Percentiles rank a stretch among this genome's conserved stretches.
These are phyloP conservation scores for Thelephora aurantiotincta DNA, from an alignment of 768 basidiomycete species.

Conservation along the genomic window DNA sequence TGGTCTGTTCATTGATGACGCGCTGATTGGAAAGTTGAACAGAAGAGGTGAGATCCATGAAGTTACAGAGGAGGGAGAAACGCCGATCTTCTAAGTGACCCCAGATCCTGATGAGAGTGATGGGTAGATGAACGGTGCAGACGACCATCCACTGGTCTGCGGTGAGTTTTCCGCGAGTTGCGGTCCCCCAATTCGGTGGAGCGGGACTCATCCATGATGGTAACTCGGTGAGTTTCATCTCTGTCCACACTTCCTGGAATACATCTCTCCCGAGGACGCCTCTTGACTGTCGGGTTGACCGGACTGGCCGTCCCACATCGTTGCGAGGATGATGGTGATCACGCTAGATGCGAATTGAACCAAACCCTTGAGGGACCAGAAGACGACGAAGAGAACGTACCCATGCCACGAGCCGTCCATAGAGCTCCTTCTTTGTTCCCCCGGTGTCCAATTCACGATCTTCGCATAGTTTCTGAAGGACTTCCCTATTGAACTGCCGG, in stretches of 20 bases:
- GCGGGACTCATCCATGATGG: conserved; percentile 19
- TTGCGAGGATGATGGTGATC: too few species aligned
- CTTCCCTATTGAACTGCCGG: too few species aligned
- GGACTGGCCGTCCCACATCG: too few species aligned
- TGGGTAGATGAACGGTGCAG: conserved; percentile 18
- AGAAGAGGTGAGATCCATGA: too few species aligned
- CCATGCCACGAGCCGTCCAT: neutral
- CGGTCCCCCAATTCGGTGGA: conserved; percentile 20
- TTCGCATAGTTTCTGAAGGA: too few species aligned
- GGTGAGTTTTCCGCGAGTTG: too few species aligned
- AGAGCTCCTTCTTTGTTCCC: neutral
- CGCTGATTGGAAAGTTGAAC: conserved; percentile 9
- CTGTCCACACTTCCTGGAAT: conserved; percentile 15
- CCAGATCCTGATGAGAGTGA: conserved; percentile 24
- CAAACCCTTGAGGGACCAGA: too few species aligned
- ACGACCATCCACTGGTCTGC: too few species aligned
- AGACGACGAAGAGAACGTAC: too few species aligned
- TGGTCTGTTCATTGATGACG: conserved; percentile 9
- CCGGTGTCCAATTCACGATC: neutral
- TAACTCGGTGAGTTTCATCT: conserved; percentile 16
- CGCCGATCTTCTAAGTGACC: conserved; percentile 18
- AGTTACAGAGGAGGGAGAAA: too few species aligned
- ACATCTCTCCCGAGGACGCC: conserved; percentile 17
- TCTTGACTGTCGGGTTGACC: too few species aligned
- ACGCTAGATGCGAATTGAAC: too few species aligned